phyloP scores from a whole-genome alignment of 495 filamentous ascomycete species.

The Neurospora terricola region DNA sequence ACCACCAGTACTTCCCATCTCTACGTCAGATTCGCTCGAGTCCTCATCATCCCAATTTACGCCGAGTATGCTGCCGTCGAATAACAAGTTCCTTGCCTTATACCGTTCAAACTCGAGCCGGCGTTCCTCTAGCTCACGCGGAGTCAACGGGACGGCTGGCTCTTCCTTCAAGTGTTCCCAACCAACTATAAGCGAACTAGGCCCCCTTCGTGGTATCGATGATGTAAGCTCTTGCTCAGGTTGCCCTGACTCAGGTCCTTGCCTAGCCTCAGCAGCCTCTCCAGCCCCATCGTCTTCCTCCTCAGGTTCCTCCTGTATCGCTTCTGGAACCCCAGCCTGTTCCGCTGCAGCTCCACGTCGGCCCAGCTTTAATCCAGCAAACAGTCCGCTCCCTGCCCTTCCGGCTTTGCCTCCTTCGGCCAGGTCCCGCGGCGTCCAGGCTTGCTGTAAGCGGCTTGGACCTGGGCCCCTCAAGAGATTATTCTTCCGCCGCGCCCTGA shows the following conservation, averaged over 20 bases:
- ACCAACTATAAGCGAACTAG: background rate
- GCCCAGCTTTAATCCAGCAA: background rate
- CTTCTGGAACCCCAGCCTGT: background rate
- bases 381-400: background rate
- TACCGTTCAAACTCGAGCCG: background rate
- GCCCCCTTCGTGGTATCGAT: background rate
- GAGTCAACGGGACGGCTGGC: background rate
- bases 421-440: background rate
- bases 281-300: background rate
- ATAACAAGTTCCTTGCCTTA: background rate
- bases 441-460: background rate
- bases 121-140: background rate
- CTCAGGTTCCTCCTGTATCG: background rate
- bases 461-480: background rate
- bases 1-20: background rate
- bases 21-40: background rate
- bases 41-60: background rate
- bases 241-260: background rate
- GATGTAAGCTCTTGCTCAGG: background rate
- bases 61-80: background rate
- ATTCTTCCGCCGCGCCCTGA: background rate
- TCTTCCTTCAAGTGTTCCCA: background rate
- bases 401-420: background rate
- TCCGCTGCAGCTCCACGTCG: background rate
- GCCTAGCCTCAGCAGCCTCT: background rate